These are phyloP conservation scores for Kwoniella sp. DNA, from an alignment of 768 basidiomycete genomes.

Conservation along the genomic window DNA sequence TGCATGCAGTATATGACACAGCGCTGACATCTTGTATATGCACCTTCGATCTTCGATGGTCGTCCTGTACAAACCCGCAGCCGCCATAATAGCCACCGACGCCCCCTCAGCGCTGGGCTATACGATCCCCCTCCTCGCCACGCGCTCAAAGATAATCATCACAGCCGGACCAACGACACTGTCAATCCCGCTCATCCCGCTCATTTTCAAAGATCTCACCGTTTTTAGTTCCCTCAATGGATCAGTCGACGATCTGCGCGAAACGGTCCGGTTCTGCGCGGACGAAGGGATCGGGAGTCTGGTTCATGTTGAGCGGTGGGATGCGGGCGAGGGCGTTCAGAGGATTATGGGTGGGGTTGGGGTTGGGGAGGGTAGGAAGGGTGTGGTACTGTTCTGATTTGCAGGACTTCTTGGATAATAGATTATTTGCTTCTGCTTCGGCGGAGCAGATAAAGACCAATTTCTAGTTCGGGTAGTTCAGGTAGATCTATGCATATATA, in stretches of 20 bases:
- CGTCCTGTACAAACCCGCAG: too few relatives aligned
- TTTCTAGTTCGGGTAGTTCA: too few relatives aligned
- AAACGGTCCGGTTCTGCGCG: background rate
- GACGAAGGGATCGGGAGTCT: background rate
- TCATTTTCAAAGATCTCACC: slow-evolving; percentile 6
- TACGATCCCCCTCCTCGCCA: background rate
- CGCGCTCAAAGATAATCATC: slow-evolving; percentile 1
- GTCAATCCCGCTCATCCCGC: background rate
- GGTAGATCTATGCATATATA: too few relatives aligned
- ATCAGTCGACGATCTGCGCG: background rate
- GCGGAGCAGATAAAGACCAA: too few relatives aligned
- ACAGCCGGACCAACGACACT: slow-evolving; percentile 1
- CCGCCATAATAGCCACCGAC: background rate
- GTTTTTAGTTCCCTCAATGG: background rate
- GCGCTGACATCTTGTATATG: too few relatives aligned
- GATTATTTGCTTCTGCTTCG: too few relatives aligned
- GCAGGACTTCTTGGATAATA: background rate
- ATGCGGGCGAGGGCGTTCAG: slow-evolving; percentile 1
- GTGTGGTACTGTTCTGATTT: background rate
- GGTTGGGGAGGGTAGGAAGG: slow-evolving; percentile 4
- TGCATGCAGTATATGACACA: too few relatives aligned
- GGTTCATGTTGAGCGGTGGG: background rate
- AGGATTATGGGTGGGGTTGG: background rate
- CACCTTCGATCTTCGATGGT: too few relatives aligned
- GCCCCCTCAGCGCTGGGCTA: background rate